Evolutionary conservation across 192 early-diverging fungal species (phyloP).

Genomic region (Powellomyces hirtus): DNA sequence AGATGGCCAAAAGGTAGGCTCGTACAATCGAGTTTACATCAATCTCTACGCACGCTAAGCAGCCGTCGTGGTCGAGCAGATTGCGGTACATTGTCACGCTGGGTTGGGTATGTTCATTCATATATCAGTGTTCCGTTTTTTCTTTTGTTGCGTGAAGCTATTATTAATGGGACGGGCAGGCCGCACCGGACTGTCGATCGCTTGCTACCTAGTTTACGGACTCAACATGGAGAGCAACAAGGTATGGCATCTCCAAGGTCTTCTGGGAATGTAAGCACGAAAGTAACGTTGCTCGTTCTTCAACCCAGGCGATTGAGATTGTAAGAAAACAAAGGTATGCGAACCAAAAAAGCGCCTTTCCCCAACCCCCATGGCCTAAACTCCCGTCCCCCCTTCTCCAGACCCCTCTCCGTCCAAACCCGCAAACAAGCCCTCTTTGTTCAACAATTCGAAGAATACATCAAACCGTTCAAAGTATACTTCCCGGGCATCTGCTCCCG

Average conservation of each 20-base stretch:
- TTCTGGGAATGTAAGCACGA: no score
- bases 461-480: conserved; percentile 25
- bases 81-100: conserved; percentile 56
- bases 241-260: no score
- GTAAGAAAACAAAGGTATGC: conserved; percentile 27
- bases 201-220: conserved; percentile 48
- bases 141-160: neutral
- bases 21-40: no score
- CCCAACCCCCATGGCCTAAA: no score
- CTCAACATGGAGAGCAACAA: conserved; percentile 23
- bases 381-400: neutral
- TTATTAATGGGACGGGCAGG: conserved; percentile 19
- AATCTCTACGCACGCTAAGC: no score
- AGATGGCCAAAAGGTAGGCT: conserved; percentile 25
- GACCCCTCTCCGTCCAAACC: conserved; percentile 46
- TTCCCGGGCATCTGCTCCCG: conserved; percentile 32
- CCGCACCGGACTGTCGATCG: conserved; percentile 49
- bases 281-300: no score
- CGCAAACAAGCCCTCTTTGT: conserved; percentile 44
- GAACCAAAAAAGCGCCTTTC: no score
- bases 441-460: conserved; percentile 31
- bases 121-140: no score
- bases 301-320: conserved; percentile 30
- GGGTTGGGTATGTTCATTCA: conserved; percentile 33
- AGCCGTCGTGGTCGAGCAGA: conserved; percentile 1